Conservation (phyloP, 768 basidiomycete genomes). For the Suillus subluteus region DNA sequence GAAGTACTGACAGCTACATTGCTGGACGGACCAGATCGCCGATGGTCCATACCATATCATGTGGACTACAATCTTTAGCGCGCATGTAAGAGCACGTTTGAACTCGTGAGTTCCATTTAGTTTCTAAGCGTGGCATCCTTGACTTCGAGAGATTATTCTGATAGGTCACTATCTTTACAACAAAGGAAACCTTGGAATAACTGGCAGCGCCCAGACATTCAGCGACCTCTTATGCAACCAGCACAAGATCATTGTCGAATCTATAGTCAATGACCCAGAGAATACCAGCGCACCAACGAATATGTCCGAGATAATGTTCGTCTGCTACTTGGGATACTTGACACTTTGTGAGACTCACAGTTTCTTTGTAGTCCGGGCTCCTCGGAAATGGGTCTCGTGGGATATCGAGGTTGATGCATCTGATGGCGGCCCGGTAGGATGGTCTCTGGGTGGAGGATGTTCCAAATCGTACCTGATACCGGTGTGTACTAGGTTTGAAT, state of each 20-base stretch:
- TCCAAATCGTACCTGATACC: constrained; percentile 40
- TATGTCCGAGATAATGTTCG: background rate
- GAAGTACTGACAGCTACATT: background rate
- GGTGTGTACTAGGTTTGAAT: background rate
- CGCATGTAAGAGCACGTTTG: constrained; percentile 6
- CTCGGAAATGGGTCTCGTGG: background rate
- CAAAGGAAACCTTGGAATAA: background rate
- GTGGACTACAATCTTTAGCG: constrained; percentile 9
- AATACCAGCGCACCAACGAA: background rate
- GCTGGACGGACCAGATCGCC: background rate
- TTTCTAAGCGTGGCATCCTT: constrained; percentile 2
- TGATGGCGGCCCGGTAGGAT: constrained; percentile 36
- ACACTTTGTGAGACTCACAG: background rate
- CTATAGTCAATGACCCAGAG: background rate
- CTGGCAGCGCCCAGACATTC: background rate
- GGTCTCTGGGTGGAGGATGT: constrained; percentile 40
- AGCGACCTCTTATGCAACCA: background rate
- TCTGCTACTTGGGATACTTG: background rate
- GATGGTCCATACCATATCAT: constrained; percentile 6
- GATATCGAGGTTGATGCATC: background rate
- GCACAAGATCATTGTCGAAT: background rate
- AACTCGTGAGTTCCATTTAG: constrained; percentile 1
- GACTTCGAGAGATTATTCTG: background rate
- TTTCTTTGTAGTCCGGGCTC: background rate
- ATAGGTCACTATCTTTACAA: constrained; percentile 14